Evolutionary conservation across 2,329 filamentous ascomycete genomes (phyloP), one percentile per base, ranked within the genome.

Genomic region (Claviceps pazoutovae): DNA sequence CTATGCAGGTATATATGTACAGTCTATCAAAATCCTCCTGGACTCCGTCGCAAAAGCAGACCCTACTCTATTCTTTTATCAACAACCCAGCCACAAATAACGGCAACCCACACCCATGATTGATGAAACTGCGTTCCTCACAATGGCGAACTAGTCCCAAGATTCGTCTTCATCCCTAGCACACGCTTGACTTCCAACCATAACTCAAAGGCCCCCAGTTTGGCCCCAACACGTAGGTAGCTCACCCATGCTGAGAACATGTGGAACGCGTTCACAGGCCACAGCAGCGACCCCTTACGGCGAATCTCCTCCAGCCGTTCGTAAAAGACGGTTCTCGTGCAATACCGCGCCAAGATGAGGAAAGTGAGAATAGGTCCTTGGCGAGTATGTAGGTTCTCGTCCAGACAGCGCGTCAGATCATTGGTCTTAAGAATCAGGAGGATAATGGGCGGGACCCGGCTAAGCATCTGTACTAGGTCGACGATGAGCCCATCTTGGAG

Each of bases 351-450:
- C 30, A 86, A 71, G 56, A 86, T 86, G 62, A 86, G 69, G 59
- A 86, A 86, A 14, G 71, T 77, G 47, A 80, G 74, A 56, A 83
- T 75, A 3, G 82, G 80, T 0, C 82, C 82, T 55, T 79, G 76
- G 6, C 78, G 75, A 0, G 87, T 93, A 51, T 90, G 84, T 39
- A 94, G 73, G 62, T 85, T 90, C 72, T 98, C 93, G 64, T 98
- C 93, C 17, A 98, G 77, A 60, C 85, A 93, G 57, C 93, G 82
- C 16, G 93, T 98, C 41, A 98, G 73, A 68, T 98, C 93, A 65
- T 98, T 98, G 2, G 93, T 98, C 71, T 98, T 98, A 56, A 98
- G 76, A 58, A 98, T 97, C 30, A 98, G 74, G 13, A 98, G 75
- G 51, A 98, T 95, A 57, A 98, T 88, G 45, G 89, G 76, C 0